Conservation (phyloP, 805 yeast genomes). For the Saturnispora sekii region DNA sequence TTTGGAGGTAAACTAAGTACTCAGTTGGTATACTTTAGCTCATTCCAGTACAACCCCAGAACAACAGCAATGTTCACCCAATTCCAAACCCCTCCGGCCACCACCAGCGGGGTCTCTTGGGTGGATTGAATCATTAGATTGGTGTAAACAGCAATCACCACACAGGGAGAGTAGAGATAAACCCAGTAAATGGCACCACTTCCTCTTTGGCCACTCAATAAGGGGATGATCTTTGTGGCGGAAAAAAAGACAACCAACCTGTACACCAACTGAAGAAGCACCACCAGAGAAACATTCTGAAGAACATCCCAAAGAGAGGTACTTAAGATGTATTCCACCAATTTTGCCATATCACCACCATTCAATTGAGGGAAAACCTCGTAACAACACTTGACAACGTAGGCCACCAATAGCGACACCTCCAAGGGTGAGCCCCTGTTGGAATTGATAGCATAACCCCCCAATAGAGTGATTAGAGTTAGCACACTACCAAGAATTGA, state of each 20-base stretch:
- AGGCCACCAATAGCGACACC: constrained; percentile 75
- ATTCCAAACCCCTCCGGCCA: constrained; percentile 33
- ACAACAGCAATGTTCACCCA: constrained; percentile 15
- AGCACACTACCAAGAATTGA: constrained; percentile 79
- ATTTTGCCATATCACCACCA: constrained; percentile 29
- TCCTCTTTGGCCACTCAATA: constrained; percentile 31
- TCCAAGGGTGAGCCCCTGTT: constrained; percentile 87
- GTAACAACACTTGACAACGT: constrained; percentile 86
- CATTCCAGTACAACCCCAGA: constrained; percentile 49
- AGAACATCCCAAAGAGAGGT: constrained; percentile 43
- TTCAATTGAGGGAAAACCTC: constrained; percentile 87
- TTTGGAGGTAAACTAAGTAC: too few species aligned
- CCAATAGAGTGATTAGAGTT: constrained; percentile 63
- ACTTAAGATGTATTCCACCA: constrained; percentile 26
- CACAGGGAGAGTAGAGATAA: constrained; percentile 87
- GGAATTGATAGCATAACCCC: constrained; percentile 75
- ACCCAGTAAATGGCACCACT: constrained; percentile 31
- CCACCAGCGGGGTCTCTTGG: constrained; percentile 49
- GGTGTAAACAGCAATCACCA: constrained; percentile 90
- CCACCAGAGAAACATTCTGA: constrained; percentile 67
- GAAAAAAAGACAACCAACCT: constrained; percentile 79
- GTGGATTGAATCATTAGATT: constrained; percentile 86
- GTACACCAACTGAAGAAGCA: constrained; percentile 71
- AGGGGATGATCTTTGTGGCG: constrained; percentile 88
- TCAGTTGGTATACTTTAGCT: constrained; percentile 32